Percentiles rank a stretch among this genome's conserved stretches.
Evolutionary conservation across 495 filamentous ascomycete species (phyloP).

Genomic region (Trypethelium eluteriae): DNA sequence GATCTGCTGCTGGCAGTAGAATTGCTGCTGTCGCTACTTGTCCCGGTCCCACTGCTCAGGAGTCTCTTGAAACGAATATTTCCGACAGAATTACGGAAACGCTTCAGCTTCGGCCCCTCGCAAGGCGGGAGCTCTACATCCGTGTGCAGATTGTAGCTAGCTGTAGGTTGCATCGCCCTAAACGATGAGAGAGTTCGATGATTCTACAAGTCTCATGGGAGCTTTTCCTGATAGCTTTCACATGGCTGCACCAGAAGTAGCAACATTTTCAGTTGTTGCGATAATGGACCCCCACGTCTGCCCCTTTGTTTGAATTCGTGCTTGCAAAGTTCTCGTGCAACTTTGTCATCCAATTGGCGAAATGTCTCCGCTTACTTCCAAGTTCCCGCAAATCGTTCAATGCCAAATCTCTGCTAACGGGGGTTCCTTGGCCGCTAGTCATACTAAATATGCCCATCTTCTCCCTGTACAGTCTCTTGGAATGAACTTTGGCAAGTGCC

Average conservation of each 20-base stretch:
- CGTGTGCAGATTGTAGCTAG: neutral
- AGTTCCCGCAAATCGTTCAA: neutral
- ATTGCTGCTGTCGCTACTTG: neutral
- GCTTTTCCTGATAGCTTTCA: slow-evolving; percentile 3
- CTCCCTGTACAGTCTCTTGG: neutral
- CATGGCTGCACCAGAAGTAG: neutral
- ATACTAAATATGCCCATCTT: neutral
- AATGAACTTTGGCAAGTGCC: neutral
- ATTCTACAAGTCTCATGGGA: neutral
- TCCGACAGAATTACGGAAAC: neutral
- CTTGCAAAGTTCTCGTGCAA: slow-evolving; percentile 4
- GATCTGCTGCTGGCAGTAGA: neutral
- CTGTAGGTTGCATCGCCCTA: neutral
- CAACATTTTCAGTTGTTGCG: neutral
- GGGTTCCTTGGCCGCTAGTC: neutral
- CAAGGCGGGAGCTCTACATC: neutral
- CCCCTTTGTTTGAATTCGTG: neutral
- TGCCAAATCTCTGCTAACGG: slow-evolving; percentile 3
- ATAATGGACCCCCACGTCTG: neutral
- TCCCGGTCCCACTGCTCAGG: neutral
- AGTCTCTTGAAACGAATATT: neutral
- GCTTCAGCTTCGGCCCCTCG: neutral
- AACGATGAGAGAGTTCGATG: neutral
- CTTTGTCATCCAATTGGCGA: neutral
- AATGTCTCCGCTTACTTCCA: slow-evolving; percentile 6